Base-by-base conservation (phyloP, 495 filamentous ascomycete species). In the Trichocladium uniseriatum region DNA sequence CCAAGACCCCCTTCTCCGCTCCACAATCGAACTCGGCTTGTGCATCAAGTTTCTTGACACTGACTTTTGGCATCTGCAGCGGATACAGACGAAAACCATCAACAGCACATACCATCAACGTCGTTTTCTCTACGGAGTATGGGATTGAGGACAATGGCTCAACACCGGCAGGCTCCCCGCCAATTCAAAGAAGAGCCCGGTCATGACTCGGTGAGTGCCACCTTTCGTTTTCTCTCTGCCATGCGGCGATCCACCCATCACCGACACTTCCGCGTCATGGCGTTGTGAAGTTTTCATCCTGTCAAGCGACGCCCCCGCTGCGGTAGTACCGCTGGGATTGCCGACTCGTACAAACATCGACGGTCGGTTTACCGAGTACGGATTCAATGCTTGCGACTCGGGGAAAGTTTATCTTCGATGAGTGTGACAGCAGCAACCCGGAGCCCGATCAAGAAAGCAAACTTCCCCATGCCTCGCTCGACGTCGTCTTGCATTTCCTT, bases 121-220 rank as follows among this genome's bases (percentile, higher is more conserved):
- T 40, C 39, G 31, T 44, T 27, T 50, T 57, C 58, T 63, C 31
- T 10, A 10, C 27, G 10, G 27, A 29, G 27, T 10, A 67, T 67
- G 64, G 64, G 64, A 60, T 59, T 67, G 45, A 63, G 53, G 55
- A 41, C 49, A 11, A 68, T 68, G 65, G 63, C 63, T 51, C 65
- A 66, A 48, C 64, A 64, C 47, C 65, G 65, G 38, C 64, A 65
- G 63, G 65, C 65, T 53, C 49, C 65, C 29, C 60, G 63, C 61
- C 65, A 64, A 21, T 64, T 59, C 45, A 64, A 64, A 49, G 63
- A 66, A 55, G 63, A 68, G 54, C 55, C 63, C 16, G 56, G 60
- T 39, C 54, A 61, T 49, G 65, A 66, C 48, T 61, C 63, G 55
- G 65, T 68, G 48, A 66, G 65, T 68, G 48, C 29, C 43, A 52